A percentile compares a stretch with the other conserved stretches of the same genome.
Evolutionary conservation across 2,329 filamentous ascomycete genomes (phyloP).

Genomic region (Verticillium dahliae): DNA sequence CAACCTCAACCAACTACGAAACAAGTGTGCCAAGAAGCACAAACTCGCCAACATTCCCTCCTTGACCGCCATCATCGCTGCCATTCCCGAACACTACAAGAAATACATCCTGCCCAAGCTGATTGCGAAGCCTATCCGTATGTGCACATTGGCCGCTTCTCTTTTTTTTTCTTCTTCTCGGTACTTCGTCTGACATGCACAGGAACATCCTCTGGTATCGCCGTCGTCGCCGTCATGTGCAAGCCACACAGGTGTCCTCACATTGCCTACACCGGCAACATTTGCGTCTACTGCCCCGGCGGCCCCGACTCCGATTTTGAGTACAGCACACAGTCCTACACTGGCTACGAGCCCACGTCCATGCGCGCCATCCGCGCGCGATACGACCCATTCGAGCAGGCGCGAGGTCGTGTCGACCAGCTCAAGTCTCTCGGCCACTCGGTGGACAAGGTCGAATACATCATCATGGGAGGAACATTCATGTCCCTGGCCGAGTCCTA

Average conservation of each 20-base stretch:
- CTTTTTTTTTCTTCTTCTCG: background rate
- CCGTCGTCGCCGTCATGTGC: slow-evolving; percentile 98
- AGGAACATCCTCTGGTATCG: slow-evolving; percentile 93
- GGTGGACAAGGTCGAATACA: slow-evolving; percentile 98
- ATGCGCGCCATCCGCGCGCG: slow-evolving; percentile 97
- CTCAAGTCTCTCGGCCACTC: slow-evolving; percentile 93
- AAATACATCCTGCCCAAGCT: slow-evolving; percentile 97
- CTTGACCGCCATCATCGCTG: slow-evolving; percentile 92
- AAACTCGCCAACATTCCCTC: slow-evolving; percentile 81
- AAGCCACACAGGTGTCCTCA: slow-evolving; percentile 97
- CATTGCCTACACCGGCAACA: slow-evolving; percentile 97
- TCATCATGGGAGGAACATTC: slow-evolving; percentile 99
- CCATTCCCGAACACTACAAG: slow-evolving; percentile 98
- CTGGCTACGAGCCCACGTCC: slow-evolving; percentile 94
- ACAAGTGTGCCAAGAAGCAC: slow-evolving; percentile 89
- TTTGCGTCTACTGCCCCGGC: slow-evolving; percentile 97
- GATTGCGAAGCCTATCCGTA: slow-evolving; percentile 92
- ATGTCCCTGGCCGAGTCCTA: slow-evolving; percentile 93
- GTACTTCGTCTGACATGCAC: background rate
- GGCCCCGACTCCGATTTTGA: slow-evolving; percentile 98
- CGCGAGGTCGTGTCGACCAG: slow-evolving; percentile 90
- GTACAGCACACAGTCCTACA: slow-evolving; percentile 98
- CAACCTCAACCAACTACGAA: slow-evolving; percentile 83
- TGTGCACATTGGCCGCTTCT: slow-evolving; percentile 18
- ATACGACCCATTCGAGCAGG: slow-evolving; percentile 97